Base-by-base conservation (phyloP, 129 eudicot species). In the Artemisia tridentata region DNA sequence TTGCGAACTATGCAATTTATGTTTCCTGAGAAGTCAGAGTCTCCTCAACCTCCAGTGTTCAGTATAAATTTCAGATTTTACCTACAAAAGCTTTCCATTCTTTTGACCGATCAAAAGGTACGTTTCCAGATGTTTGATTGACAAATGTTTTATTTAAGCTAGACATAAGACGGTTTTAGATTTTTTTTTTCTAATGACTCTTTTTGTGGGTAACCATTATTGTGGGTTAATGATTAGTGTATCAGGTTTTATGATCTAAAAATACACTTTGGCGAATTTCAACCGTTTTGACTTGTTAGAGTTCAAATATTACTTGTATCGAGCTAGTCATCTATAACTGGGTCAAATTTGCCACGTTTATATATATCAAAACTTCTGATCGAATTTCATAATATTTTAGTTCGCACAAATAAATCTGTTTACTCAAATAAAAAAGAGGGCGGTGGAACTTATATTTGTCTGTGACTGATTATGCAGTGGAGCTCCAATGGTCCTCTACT, bases 41-140 rank as follows among this genome's bases (percentile, higher is more conserved):
- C 90, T 72, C 64, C 86, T 47, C 81, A 73, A 27, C 41, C 68
- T 54, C 50, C 78, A 52, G 57, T 77, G 63, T 72, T 73, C 13
- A 47, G 54, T 51, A 45, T 82, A 49, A 85, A 89, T 74, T 61
- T 87, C 14, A 79, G 51, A 9, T 31, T 87, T 65, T 81, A 79
- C 69, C 78, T 93, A 34, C 70, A 82, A 72, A 95, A 85, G 78
- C 65, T 84, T 59, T 87, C 99, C 38, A 68, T 95, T 75, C 87
- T 88, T 68, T 75, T 95, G 73, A 88, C 86, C 4, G 97, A 95
- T 81, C 86, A 86, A 73, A 90, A 86, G 98, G 98, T 93, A 75
- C 69, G 66, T 29, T 67, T 13, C 31, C 59, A 13, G 25, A 65
- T 29, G 52, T 62, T 52, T 48, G 23, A 45, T 48, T 59, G 8